phyloP scores from a whole-genome alignment of 768 basidiomycete species.

The Rhizopogon roseolus region DNA sequence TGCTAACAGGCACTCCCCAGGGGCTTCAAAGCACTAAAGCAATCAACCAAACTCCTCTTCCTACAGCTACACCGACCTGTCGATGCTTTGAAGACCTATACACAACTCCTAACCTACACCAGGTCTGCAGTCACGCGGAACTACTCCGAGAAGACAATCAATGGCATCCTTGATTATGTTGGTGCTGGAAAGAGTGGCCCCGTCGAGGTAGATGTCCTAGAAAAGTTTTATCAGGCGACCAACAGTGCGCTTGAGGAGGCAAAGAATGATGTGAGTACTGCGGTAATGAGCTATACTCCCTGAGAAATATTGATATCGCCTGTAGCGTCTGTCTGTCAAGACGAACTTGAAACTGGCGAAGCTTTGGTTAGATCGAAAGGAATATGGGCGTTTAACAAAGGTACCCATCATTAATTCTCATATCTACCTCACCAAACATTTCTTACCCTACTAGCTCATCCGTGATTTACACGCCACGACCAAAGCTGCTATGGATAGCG shows the following conservation, averaged over 20 bases:
- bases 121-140: constrained; percentile 94
- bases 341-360: constrained; percentile 97
- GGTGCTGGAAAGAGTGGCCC: constrained; percentile 80
- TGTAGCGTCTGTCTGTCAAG: constrained; percentile 86
- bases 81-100: constrained; percentile 85
- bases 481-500: constrained; percentile 54
- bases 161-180: constrained; percentile 96
- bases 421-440: neutral
- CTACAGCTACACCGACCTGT: constrained; percentile 71
- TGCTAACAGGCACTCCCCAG: constrained; percentile 33
- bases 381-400: constrained; percentile 79
- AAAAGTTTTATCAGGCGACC: constrained; percentile 94
- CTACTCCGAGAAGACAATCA: constrained; percentile 98
- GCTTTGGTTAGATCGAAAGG: constrained; percentile 93
- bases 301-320: neutral
- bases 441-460: constrained; percentile 49
- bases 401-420: constrained; percentile 33
- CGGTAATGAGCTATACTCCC: neutral
- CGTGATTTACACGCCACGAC: constrained; percentile 72
- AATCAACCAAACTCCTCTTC: constrained; percentile 92
- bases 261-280: constrained; percentile 79
- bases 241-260: constrained; percentile 87
- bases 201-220: constrained; percentile 81
- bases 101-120: constrained; percentile 83
- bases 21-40: constrained; percentile 99